Conservation (phyloP, 2,329 filamentous ascomycete species). For the Penicillium hordei region DNA sequence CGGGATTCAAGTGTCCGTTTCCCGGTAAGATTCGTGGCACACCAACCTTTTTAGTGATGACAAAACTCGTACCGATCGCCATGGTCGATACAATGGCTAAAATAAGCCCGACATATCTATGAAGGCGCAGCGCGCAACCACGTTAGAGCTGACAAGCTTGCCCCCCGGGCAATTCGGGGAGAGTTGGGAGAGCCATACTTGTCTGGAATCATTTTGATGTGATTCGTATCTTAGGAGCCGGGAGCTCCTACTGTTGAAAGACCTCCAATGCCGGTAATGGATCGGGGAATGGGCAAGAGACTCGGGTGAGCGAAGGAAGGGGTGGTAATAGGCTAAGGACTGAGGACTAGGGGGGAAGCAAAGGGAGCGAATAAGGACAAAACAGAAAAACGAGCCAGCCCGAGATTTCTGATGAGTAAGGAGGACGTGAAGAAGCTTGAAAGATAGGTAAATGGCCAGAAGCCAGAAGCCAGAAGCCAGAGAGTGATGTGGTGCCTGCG, state of each 20-base stretch:
- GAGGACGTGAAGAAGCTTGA: constrained; percentile 9
- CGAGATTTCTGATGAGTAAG: constrained; percentile 20
- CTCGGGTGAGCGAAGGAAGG: constrained; percentile 13
- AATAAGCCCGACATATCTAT: constrained; percentile 49
- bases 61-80: constrained; percentile 74
- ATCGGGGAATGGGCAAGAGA: constrained; percentile 17
- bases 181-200: constrained; percentile 35
- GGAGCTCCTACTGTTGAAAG: constrained; percentile 36
- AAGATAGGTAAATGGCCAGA: background rate
- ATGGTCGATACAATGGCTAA: constrained; percentile 50
- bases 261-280: constrained; percentile 35
- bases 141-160: constrained; percentile 24
- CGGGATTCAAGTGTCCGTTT: background rate
- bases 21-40: background rate
- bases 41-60: constrained; percentile 95
- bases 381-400: constrained; percentile 26
- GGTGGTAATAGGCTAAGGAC: constrained; percentile 4
- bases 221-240: constrained; percentile 32
- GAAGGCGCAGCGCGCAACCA: constrained; percentile 14
- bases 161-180: constrained; percentile 8
- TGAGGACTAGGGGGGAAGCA: background rate
- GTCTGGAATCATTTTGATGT: constrained; percentile 43
- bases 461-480: constrained; percentile 3
- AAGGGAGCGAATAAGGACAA: constrained; percentile 8
- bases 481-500: constrained; percentile 22